These are phyloP conservation scores for Glycine tomentella DNA, from an alignment of 306 rosid species.

Conservation along the genomic window DNA sequence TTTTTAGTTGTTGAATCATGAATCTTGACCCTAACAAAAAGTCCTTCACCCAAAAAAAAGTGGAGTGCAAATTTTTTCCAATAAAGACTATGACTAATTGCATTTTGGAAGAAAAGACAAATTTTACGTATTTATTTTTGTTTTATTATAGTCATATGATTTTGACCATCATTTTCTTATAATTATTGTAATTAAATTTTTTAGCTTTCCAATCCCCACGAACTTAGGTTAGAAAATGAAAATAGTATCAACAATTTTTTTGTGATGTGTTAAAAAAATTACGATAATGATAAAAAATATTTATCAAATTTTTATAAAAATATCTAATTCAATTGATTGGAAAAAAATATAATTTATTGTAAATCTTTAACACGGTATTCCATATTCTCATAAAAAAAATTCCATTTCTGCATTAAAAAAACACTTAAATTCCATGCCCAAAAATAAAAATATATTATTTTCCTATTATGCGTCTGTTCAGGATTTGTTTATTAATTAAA, in stretches of 20 bases:
- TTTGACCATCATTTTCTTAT: background rate
- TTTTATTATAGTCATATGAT: background rate
- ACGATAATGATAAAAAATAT: no score
- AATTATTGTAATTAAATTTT: background rate
- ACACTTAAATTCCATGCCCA: no score
- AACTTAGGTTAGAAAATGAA: no score
- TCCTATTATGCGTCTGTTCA: background rate
- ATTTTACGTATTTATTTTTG: background rate
- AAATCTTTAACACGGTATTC: no score
- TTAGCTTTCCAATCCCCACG: background rate
- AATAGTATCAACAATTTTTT: no score
- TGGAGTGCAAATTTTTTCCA: no score
- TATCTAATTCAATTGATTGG: no score
- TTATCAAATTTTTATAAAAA: no score
- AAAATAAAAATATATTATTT: background rate
- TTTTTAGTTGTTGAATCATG: background rate
- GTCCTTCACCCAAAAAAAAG: background rate
- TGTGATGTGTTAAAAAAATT: no score
- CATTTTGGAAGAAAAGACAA: background rate
- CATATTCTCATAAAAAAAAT: no score
- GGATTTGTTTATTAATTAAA: background rate
- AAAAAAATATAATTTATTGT: no score
- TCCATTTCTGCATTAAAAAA: no score
- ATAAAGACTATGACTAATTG: background rate
- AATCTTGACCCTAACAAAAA: slow-evolving; percentile 3